A percentile compares a stretch with the other conserved stretches of the same genome.
phyloP scores from a whole-genome alignment of 2,329 filamentous ascomycete species.

The Colletotrichum tabaci region DNA sequence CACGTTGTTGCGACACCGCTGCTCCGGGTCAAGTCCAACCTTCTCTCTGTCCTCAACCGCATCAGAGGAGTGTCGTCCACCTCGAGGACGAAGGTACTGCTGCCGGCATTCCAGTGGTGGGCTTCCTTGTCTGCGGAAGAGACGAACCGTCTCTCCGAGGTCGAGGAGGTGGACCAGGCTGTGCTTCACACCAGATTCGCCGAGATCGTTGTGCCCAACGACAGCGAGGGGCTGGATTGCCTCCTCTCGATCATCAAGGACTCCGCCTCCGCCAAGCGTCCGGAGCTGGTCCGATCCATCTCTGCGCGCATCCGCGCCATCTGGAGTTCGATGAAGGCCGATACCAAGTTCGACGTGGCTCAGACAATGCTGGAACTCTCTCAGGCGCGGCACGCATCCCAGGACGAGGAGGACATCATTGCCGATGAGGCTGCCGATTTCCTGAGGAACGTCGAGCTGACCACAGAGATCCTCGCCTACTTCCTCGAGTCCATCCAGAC shows the following conservation, averaged over 20 bases:
- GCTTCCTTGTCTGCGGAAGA: slow-evolving; percentile 67
- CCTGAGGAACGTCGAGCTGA: slow-evolving; percentile 80
- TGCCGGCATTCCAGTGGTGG: slow-evolving; percentile 83
- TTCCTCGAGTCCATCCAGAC: slow-evolving; percentile 84
- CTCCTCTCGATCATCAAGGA: slow-evolving; percentile 64
- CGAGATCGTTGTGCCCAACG: slow-evolving; percentile 68
- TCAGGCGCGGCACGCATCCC: slow-evolving; percentile 63
- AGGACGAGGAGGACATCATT: slow-evolving; percentile 55
- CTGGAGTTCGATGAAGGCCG: slow-evolving; percentile 80
- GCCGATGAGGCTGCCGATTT: slow-evolving; percentile 78
- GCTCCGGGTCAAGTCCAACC: slow-evolving; percentile 76
- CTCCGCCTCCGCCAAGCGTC: slow-evolving; percentile 55
- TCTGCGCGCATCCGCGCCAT: slow-evolving; percentile 80
- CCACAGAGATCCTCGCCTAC: slow-evolving; percentile 78
- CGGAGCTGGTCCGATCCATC: slow-evolving; percentile 72
- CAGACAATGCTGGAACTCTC: slow-evolving; percentile 75
- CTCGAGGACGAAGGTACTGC: slow-evolving; percentile 80
- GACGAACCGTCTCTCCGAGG: slow-evolving; percentile 58
- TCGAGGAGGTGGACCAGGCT: slow-evolving; percentile 59
- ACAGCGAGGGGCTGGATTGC: slow-evolving; percentile 65
- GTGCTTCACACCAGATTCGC: slow-evolving; percentile 62
- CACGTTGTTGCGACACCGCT: slow-evolving; percentile 81
- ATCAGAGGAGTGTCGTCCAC: slow-evolving; percentile 79
- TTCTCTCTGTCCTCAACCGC: slow-evolving; percentile 81
- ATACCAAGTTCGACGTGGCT: slow-evolving; percentile 72